Conservation (phyloP, 768 basidiomycete species). For the Suillus plorans region DNA sequence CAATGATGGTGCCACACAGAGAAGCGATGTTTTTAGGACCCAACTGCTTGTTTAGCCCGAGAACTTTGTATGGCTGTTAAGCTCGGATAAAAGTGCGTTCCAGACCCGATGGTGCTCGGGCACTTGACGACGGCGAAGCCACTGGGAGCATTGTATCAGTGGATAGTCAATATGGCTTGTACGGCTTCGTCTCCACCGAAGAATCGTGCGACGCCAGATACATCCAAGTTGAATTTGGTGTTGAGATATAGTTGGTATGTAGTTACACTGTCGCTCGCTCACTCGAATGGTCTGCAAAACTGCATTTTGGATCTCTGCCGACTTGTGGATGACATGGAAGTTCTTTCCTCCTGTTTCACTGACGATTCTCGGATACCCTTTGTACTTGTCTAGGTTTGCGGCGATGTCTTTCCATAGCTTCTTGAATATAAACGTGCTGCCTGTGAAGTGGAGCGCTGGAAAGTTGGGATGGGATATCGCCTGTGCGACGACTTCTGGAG, state of each 20-base stretch:
- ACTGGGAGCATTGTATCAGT: constrained; percentile 39
- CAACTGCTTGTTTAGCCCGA: no score
- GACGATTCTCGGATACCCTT: constrained; percentile 89
- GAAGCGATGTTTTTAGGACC: no score
- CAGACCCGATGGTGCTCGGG: constrained; percentile 31
- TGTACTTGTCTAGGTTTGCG: constrained; percentile 83
- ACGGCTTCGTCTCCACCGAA: constrained; percentile 34
- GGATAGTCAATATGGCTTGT: constrained; percentile 33
- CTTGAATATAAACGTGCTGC: constrained; percentile 92
- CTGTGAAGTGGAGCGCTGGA: constrained; percentile 93
- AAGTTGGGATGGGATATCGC: constrained; percentile 79
- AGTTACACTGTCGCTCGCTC: not conserved
- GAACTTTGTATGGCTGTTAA: no score
- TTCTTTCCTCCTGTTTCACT: constrained; percentile 99
- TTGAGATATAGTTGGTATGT: not conserved
- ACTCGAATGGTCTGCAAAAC: constrained; percentile 82
- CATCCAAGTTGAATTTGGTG: constrained; percentile 19
- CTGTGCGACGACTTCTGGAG: constrained; percentile 81
- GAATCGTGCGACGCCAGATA: constrained; percentile 30
- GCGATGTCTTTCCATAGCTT: constrained; percentile 96
- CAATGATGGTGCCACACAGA: constrained; percentile 45
- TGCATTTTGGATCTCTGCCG: constrained; percentile 87
- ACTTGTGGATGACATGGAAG: constrained; percentile 90
- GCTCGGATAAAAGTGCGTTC: constrained; percentile 27
- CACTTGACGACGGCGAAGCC: constrained; percentile 28